Conservation (phyloP, 306 rosid genomes). For the Rubus parviflorus region DNA sequence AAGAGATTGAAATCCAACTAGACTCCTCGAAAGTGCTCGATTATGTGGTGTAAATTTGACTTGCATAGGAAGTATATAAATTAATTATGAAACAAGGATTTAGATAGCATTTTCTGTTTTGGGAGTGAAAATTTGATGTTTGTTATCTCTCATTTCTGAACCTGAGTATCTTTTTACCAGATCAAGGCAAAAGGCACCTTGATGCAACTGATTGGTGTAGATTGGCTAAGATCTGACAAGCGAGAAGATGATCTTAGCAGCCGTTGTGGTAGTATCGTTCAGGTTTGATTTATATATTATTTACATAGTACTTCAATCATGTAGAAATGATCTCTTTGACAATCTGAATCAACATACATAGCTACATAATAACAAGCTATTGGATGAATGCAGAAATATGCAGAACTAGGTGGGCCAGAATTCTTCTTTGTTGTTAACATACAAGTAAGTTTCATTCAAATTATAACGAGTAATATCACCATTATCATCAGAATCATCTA, state of each 20-base stretch:
- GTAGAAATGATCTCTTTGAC: background rate
- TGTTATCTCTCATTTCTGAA: background rate
- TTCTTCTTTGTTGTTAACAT: constrained; percentile 80
- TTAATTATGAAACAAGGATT: background rate
- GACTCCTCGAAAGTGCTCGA: constrained; percentile 9
- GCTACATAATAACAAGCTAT: background rate
- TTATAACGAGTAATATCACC: background rate
- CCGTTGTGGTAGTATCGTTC: constrained; percentile 67
- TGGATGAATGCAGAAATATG: constrained; percentile 55
- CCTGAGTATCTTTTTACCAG: constrained; percentile 35
- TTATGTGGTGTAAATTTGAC: background rate
- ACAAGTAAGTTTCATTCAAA: constrained; percentile 51
- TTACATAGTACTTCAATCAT: background rate
- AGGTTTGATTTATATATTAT: constrained; percentile 49
- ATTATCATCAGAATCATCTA: constrained; percentile 1
- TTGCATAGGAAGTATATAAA: background rate
- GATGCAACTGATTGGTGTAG: constrained; percentile 82
- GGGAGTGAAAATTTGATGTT: background rate
- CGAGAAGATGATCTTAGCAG: constrained; percentile 75
- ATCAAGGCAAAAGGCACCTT: constrained; percentile 61
- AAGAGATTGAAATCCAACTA: background rate
- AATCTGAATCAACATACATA: background rate
- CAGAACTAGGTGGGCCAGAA: constrained; percentile 65
- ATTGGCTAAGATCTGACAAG: constrained; percentile 65
- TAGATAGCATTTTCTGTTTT: background rate